Conservation (phyloP, 148 eudicot genomes). For the Fagopyrum esculentum region DNA sequence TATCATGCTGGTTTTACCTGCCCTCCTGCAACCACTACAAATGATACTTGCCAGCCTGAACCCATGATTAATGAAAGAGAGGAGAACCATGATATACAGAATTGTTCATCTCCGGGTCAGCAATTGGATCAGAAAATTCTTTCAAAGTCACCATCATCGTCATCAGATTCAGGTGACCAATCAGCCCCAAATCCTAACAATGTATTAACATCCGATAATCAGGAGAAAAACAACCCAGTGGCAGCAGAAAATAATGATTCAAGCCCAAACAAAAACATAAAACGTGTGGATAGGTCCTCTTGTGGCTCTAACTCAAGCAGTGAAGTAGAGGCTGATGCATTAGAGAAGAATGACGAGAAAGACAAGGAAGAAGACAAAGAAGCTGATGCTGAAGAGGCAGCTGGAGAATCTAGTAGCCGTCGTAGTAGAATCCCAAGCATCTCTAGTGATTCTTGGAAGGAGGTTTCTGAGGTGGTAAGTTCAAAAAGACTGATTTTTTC, state of each 20-base stretch:
- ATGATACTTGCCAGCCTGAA: constrained; percentile 25
- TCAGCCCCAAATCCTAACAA: constrained; percentile 32
- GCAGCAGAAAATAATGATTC: constrained; percentile 37
- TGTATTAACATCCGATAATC: constrained; percentile 23
- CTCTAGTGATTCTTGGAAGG: constrained; percentile 75
- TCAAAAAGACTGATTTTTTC: not conserved
- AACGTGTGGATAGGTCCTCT: constrained; percentile 85
- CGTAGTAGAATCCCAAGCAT: constrained; percentile 44
- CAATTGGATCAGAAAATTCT: constrained; percentile 36
- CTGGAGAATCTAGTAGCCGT: constrained; percentile 45
- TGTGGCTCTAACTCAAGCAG: constrained; percentile 97
- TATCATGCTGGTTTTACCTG: constrained; percentile 40
- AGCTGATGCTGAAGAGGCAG: constrained; percentile 33
- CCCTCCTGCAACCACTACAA: constrained; percentile 31
- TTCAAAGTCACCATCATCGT: constrained; percentile 39
- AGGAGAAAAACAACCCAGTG: constrained; percentile 27
- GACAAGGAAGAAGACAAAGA: constrained; percentile 43
- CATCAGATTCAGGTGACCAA: constrained; percentile 48
- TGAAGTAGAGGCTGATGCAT: constrained; percentile 79
- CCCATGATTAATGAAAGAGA: constrained; percentile 23
- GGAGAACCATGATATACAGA: constrained; percentile 33
- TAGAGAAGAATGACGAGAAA: constrained; percentile 41
- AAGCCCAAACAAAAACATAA: constrained; percentile 41
- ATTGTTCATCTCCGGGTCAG: constrained; percentile 33
- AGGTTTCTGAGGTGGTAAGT: constrained; percentile 88